These are phyloP conservation scores for Darksidea phi DNA, from an alignment of 495 filamentous ascomycete species.

Conservation along the genomic window DNA sequence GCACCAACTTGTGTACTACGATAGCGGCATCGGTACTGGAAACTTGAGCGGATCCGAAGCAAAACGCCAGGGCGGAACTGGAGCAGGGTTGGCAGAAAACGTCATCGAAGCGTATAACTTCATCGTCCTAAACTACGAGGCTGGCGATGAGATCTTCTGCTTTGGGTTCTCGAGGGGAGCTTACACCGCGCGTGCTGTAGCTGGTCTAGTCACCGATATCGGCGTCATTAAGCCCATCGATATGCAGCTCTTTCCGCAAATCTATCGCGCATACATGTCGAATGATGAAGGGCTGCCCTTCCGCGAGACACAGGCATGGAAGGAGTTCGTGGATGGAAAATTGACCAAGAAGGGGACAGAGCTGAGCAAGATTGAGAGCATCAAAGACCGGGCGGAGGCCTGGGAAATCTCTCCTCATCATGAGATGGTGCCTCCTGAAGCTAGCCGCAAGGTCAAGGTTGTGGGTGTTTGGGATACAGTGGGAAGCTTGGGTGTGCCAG, in stretches of 20 bases:
- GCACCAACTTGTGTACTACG: slow-evolving; percentile 56
- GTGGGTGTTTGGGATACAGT: slow-evolving; percentile 65
- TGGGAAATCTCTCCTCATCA: slow-evolving; percentile 27
- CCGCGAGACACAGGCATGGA: slow-evolving; percentile 28
- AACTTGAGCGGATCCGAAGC: slow-evolving; percentile 12
- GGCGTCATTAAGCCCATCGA: slow-evolving; percentile 44
- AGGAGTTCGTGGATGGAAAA: slow-evolving; percentile 26
- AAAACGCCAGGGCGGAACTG: slow-evolving; percentile 36
- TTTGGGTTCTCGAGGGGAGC: slow-evolving; percentile 63
- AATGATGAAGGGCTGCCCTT: slow-evolving; percentile 18
- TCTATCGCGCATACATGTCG: slow-evolving; percentile 39
- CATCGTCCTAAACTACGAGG: slow-evolving; percentile 51
- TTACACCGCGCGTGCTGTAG: slow-evolving; percentile 57
- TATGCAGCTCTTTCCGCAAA: slow-evolving; percentile 41
- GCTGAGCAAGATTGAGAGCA: neutral
- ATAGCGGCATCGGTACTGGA: slow-evolving; percentile 54
- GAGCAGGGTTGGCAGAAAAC: slow-evolving; percentile 44
- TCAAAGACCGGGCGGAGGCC: slow-evolving; percentile 3
- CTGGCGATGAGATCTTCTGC: slow-evolving; percentile 58
- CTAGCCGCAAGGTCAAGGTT: slow-evolving; percentile 46
- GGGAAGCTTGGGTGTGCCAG: slow-evolving; percentile 46
- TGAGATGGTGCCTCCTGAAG: slow-evolving; percentile 4
- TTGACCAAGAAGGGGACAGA: slow-evolving; percentile 7
- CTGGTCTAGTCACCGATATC: slow-evolving; percentile 54
- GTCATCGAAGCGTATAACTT: slow-evolving; percentile 54